phyloP scores from a whole-genome alignment of 1,284 basidiomycete species.

The Boletus sp. region DNA sequence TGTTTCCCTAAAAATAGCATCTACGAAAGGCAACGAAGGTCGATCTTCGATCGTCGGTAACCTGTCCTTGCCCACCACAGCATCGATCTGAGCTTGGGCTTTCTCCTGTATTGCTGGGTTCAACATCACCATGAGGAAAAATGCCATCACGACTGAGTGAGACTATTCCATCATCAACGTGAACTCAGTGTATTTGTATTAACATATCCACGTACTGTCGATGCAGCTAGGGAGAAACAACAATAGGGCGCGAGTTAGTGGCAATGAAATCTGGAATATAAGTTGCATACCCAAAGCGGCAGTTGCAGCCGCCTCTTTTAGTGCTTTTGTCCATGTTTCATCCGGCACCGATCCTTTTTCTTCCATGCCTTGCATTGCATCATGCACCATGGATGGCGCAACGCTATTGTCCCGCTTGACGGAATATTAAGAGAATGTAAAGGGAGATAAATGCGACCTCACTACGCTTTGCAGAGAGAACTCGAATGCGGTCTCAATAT shows the following conservation, averaged over 20 bases:
- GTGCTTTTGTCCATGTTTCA: constrained; percentile 3
- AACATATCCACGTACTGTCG: constrained; percentile 16
- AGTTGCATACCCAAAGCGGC: constrained; percentile 17
- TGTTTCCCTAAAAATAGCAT: constrained; percentile 7
- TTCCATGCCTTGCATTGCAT: constrained; percentile 16
- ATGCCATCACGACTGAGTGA: neutral
- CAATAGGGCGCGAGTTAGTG: neutral
- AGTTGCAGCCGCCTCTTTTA: constrained; percentile 17
- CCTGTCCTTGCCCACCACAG: constrained; percentile 1
- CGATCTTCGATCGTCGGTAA: constrained; percentile 5
- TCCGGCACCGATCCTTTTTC: neutral
- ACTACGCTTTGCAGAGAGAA: constrained; percentile 18
- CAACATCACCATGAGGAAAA: constrained; percentile 7
- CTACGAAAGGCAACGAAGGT: neutral
- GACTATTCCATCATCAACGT: constrained; percentile 12
- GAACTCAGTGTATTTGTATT: too few species aligned
- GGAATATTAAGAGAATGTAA: neutral
- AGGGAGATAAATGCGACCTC: neutral
- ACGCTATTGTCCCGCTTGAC: neutral
- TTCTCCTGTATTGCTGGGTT: neutral
- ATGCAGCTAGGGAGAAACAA: neutral
- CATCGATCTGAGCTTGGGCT: constrained; percentile 1
- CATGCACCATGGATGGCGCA: constrained; percentile 21
- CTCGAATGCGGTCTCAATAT: constrained; percentile 24
- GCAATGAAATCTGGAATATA: neutral